Conservation (phyloP, 2,329 filamentous ascomycete species). For the Colletotrichum simmondsii region DNA sequence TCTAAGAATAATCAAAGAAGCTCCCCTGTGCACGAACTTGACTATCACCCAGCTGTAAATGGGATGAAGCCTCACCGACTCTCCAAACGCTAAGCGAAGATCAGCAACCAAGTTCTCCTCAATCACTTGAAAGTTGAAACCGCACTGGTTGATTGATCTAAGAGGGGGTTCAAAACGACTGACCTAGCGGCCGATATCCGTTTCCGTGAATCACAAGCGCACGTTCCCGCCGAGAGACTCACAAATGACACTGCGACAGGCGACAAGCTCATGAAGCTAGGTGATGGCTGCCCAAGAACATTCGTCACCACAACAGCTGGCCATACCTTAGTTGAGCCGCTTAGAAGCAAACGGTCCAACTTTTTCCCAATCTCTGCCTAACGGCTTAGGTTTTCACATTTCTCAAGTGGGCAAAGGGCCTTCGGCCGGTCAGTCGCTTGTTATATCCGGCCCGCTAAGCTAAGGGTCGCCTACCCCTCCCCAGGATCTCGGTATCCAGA, state of each 20-base stretch:
- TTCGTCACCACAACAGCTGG: neutral
- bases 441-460: neutral
- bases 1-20: neutral
- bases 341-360: too few relatives aligned
- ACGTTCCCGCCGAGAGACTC: neutral
- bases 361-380: neutral
- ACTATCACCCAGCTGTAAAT: neutral
- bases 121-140: neutral
- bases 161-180: neutral
- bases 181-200: neutral
- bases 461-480: neutral
- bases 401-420: neutral
- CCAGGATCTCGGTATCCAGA: slow-evolving; percentile 7
- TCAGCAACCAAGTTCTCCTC: neutral
- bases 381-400: neutral
- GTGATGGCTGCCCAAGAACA: neutral
- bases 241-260: neutral
- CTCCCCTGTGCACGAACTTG: too few relatives aligned
- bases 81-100: neutral
- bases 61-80: neutral
- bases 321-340: neutral
- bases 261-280: neutral
- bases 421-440: neutral
- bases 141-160: neutral
- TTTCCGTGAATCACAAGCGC: slow-evolving; percentile 1